Percentiles rank a stretch among this genome's conserved stretches.
Conservation (phyloP, 768 basidiomycete species). For the Russula vinacea region DNA sequence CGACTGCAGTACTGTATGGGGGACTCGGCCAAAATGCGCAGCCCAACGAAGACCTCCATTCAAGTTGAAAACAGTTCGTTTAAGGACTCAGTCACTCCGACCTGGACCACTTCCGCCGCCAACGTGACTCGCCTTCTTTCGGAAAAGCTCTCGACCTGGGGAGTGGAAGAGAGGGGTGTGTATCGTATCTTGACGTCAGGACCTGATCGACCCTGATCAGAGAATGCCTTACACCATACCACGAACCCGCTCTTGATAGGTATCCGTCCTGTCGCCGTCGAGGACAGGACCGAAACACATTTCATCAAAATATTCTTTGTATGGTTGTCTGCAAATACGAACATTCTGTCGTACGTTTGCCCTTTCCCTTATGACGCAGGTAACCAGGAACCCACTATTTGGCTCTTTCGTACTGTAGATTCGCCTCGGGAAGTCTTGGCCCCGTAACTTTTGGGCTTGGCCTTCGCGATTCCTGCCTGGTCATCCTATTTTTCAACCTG, state of each 20-base stretch:
- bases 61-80: not conserved
- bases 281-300: slow-evolving; percentile 39
- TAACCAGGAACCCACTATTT: not conserved
- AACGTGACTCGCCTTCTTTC: not conserved
- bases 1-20: too few relatives aligned
- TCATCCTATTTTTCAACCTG: slow-evolving; percentile 47
- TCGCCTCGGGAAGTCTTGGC: slow-evolving; percentile 48
- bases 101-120: too few relatives aligned
- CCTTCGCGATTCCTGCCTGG: slow-evolving; percentile 44
- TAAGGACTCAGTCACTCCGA: not conserved
- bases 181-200: not conserved
- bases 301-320: slow-evolving; percentile 44
- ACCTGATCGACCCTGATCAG: not conserved
- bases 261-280: slow-evolving; percentile 38
- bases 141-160: slow-evolving; percentile 35
- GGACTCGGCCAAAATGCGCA: not conserved
- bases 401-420: slow-evolving; percentile 32
- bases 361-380: not conserved
- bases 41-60: not conserved
- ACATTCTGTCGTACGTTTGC: slow-evolving; percentile 40
- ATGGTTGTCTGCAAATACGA: slow-evolving; percentile 43
- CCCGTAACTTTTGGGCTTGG: slow-evolving; percentile 45
- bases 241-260: slow-evolving; percentile 29
- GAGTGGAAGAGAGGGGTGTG: slow-evolving; percentile 38
- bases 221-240: not conserved